These are phyloP conservation scores for Kwoniella heveanensis DNA, from an alignment of 768 basidiomycete genomes.

Conservation along the genomic window DNA sequence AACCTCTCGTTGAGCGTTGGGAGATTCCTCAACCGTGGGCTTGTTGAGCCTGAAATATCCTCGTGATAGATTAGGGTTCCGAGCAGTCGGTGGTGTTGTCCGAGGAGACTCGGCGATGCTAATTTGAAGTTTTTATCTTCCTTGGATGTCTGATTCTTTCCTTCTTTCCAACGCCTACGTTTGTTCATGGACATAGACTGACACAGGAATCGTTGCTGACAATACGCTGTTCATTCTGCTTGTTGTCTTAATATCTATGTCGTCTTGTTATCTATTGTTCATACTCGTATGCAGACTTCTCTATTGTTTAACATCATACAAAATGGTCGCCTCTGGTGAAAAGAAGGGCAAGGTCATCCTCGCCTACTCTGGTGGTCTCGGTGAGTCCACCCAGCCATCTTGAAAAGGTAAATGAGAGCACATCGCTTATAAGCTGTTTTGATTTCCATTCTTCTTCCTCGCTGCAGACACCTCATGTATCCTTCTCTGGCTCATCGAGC, in stretches of 20 bases:
- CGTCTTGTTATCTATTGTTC: conserved; percentile 11
- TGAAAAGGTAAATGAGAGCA: conserved; percentile 17
- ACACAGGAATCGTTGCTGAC: conserved; percentile 13
- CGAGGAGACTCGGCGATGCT: conserved; percentile 45
- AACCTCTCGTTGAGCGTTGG: conserved; percentile 47
- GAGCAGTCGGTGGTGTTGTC: conserved; percentile 34
- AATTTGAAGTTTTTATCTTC: conserved; percentile 56
- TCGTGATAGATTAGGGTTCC: conserved; percentile 26
- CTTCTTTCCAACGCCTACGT: conserved; percentile 9
- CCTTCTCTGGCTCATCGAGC: conserved; percentile 96
- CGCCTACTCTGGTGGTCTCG: conserved; percentile 97
- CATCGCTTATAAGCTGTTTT: conserved; percentile 11
- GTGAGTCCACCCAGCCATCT: conserved; percentile 60
- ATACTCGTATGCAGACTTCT: conserved; percentile 22
- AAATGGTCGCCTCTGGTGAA: conserved; percentile 42
- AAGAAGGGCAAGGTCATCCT: conserved; percentile 82
- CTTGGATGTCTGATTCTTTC: conserved; percentile 56
- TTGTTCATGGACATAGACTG: neutral
- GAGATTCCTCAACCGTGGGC: conserved; percentile 37
- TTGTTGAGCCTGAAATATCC: conserved; percentile 21
- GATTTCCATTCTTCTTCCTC: neutral
- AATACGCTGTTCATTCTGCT: neutral
- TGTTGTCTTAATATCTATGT: conserved; percentile 3
- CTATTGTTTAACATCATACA: conserved; percentile 13
- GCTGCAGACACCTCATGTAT: conserved; percentile 93